These are phyloP conservation scores for Gymnopilus junonius DNA, from an alignment of 768 basidiomycete genomes.

Conservation along the genomic window DNA sequence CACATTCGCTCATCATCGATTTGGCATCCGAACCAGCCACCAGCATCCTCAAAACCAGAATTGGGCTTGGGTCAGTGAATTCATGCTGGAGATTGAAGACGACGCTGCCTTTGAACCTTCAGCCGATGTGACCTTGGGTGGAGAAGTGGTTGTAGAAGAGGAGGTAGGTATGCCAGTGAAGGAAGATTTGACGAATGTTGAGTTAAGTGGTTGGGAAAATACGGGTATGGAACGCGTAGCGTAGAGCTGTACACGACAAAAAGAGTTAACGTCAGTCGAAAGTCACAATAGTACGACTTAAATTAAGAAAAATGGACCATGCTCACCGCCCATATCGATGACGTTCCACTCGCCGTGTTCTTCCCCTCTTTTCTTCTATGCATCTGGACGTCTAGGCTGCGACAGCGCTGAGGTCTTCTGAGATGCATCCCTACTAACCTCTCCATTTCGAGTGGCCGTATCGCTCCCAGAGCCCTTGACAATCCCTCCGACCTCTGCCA, in stretches of 20 bases:
- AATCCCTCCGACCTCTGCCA: constrained; percentile 12
- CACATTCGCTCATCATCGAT: background rate
- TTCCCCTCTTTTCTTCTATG: constrained; percentile 21
- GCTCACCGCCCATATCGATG: constrained; percentile 53
- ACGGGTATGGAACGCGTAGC: constrained; percentile 57
- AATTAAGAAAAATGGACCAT: constrained; percentile 35
- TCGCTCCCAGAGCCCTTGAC: constrained; percentile 13
- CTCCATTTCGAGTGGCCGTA: background rate
- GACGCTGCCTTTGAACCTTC: too few relatives aligned
- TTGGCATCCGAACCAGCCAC: background rate
- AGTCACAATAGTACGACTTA: background rate
- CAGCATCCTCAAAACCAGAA: background rate
- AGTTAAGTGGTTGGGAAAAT: constrained; percentile 39
- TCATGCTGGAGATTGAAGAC: background rate
- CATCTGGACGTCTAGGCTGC: background rate
- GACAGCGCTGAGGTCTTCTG: background rate
- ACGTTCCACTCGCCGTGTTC: constrained; percentile 53
- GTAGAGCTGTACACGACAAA: constrained; percentile 49
- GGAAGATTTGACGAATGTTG: constrained; percentile 40
- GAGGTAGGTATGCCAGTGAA: background rate
- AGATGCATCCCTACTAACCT: background rate
- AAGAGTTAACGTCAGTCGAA: background rate
- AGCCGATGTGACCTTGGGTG: background rate
- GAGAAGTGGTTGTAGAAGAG: background rate
- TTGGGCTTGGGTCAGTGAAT: background rate